These are phyloP conservation scores for Stevia rebaudiana DNA, from an alignment of 140 eudicot species.

Conservation along the genomic window DNA sequence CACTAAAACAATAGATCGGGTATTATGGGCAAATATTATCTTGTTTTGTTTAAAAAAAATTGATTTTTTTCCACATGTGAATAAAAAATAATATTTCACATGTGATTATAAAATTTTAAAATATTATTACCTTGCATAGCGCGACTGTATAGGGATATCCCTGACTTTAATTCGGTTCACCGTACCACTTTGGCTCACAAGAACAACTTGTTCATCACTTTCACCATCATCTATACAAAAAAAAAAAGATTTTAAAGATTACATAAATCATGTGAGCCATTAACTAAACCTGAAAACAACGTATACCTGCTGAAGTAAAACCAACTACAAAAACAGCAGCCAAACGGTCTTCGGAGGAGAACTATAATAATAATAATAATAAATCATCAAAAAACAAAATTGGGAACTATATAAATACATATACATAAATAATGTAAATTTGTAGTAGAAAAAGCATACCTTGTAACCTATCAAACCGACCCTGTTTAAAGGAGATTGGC, in stretches of 20 bases:
- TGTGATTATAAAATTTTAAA: too few relatives aligned
- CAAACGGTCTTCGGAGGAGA: conserved; percentile 65
- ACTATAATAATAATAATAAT: conserved; percentile 37
- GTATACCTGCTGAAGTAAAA: conserved; percentile 69
- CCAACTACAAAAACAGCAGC: conserved; percentile 96
- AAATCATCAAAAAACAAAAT: conserved; percentile 5
- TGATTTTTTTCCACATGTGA: too few relatives aligned
- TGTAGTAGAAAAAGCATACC: conserved; percentile 32
- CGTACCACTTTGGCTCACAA: conserved; percentile 96
- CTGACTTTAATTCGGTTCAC: conserved; percentile 85
- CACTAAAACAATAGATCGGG: neutral
- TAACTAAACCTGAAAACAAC: neutral
- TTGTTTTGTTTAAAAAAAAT: too few relatives aligned
- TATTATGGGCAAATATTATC: too few relatives aligned
- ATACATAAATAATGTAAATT: neutral
- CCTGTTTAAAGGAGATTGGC: conserved; percentile 62
- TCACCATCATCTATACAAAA: conserved; percentile 74
- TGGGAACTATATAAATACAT: too few relatives aligned
- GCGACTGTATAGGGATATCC: conserved; percentile 76
- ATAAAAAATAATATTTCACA: too few relatives aligned
- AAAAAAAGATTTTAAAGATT: neutral
- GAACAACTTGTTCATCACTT: conserved; percentile 94
- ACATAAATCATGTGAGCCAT: neutral
- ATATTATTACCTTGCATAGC: conserved; percentile 67
- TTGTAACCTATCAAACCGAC: conserved; percentile 83